Conservation (phyloP, 2,329 filamentous ascomycete genomes). For the Colletotrichum camelliae region DNA sequence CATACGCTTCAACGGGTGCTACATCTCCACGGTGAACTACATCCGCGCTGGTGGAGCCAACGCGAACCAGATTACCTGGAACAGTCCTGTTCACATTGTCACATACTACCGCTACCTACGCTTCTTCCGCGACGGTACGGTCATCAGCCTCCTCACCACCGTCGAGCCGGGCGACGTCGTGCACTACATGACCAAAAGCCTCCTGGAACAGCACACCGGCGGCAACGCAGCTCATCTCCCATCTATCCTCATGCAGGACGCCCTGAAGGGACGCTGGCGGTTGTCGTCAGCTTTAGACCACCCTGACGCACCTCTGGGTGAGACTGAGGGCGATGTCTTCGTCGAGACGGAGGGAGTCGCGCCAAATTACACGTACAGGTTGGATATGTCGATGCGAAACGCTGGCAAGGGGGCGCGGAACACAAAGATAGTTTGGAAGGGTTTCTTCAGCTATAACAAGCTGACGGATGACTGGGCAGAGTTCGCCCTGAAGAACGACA, state of each 20-base stretch:
- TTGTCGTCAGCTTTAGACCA: slow-evolving; percentile 40
- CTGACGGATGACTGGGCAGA: slow-evolving; percentile 90
- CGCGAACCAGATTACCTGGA: slow-evolving; percentile 76
- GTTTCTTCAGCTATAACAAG: slow-evolving; percentile 89
- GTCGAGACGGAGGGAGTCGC: slow-evolving; percentile 87
- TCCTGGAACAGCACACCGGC: slow-evolving; percentile 55
- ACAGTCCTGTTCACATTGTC: slow-evolving; percentile 87
- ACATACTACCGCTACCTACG: slow-evolving; percentile 97
- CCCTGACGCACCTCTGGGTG: slow-evolving; percentile 33
- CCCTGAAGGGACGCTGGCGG: slow-evolving; percentile 56
- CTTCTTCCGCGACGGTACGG: slow-evolving; percentile 89
- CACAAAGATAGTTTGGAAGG: slow-evolving; percentile 87
- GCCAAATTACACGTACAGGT: slow-evolving; percentile 80
- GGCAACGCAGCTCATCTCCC: slow-evolving; percentile 37
- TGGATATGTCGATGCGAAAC: slow-evolving; percentile 76
- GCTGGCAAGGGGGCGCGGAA: slow-evolving; percentile 72
- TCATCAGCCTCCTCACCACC: slow-evolving; percentile 81
- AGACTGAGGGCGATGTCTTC: slow-evolving; percentile 71
- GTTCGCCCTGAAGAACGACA: slow-evolving; percentile 71
- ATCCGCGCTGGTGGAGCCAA: slow-evolving; percentile 79
- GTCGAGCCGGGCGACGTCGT: slow-evolving; percentile 87
- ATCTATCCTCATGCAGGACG: slow-evolving; percentile 69
- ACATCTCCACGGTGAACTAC: slow-evolving; percentile 97
- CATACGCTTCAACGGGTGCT: slow-evolving; percentile 92
- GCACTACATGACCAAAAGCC: slow-evolving; percentile 77